phyloP scores from a whole-genome alignment of 2,329 filamentous ascomycete species.

The Trichoderma gracile region DNA sequence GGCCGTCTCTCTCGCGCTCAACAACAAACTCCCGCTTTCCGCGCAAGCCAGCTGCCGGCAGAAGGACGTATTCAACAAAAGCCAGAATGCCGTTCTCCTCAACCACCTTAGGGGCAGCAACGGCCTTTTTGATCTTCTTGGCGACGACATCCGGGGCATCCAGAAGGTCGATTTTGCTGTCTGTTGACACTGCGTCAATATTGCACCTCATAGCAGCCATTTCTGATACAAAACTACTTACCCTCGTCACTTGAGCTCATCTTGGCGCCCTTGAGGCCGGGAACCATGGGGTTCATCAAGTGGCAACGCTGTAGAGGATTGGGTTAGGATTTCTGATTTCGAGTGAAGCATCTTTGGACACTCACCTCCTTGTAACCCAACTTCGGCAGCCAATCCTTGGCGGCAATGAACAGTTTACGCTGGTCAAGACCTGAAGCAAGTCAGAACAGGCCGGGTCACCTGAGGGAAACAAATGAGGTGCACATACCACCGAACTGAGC shows the following conservation, averaged over 20 bases:
- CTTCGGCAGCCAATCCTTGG: slow-evolving; percentile 80
- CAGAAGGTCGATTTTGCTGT: slow-evolving; percentile 92
- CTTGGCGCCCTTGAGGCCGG: slow-evolving; percentile 80
- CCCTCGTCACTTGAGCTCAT: slow-evolving; percentile 78
- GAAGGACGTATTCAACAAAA: slow-evolving; percentile 83
- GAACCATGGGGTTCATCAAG: slow-evolving; percentile 73
- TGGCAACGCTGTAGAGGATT: slow-evolving; percentile 39
- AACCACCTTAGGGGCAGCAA: slow-evolving; percentile 70
- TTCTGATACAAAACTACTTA: slow-evolving; percentile 27
- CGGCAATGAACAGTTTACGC: slow-evolving; percentile 83
- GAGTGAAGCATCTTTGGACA: background rate
- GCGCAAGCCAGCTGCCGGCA: slow-evolving; percentile 71
- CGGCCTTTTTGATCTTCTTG: slow-evolving; percentile 85
- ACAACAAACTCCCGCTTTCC: slow-evolving; percentile 67
- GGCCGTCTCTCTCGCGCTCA: slow-evolving; percentile 60
- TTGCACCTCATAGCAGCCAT: background rate
- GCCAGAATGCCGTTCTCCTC: slow-evolving; percentile 86
- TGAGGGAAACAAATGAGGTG: no score
- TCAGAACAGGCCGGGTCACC: background rate
- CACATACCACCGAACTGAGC: slow-evolving; percentile 74
- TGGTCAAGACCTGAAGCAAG: slow-evolving; percentile 65
- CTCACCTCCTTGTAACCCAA: slow-evolving; percentile 73
- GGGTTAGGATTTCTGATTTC: background rate
- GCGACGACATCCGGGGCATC: slow-evolving; percentile 72
- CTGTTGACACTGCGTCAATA: slow-evolving; percentile 39